Evolutionary conservation across 202 grass and related monocot species (phyloP).

Genomic region (Carex sylvatica): DNA sequence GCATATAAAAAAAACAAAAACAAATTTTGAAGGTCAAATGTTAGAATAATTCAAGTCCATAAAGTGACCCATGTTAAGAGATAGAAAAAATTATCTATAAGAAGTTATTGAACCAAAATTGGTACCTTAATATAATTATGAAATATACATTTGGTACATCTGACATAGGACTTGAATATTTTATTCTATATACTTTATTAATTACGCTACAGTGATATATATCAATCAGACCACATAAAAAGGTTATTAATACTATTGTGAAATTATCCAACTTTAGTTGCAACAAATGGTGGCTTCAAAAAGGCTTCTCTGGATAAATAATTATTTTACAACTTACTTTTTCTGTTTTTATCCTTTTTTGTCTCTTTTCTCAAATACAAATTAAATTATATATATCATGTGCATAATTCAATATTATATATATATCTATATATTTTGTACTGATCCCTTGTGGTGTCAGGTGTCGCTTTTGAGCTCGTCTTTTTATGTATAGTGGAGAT

Average conservation of each 20-base stretch:
- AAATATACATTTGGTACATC: constrained; percentile 13
- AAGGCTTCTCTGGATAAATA: neutral
- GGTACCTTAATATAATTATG: neutral
- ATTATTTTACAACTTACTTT: neutral
- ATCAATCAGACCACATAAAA: neutral
- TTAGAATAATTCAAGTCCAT: constrained; percentile 6
- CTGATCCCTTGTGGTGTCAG: neutral
- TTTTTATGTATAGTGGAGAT: neutral
- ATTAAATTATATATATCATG: neutral
- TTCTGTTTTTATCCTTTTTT: neutral
- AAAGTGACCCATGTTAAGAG: neutral
- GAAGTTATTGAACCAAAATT: neutral
- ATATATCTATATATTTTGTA: neutral
- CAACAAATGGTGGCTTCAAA: neutral
- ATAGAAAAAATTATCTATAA: constrained; percentile 1
- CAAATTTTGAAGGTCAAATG: constrained; percentile 7
- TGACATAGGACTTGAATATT: constrained; percentile 11
- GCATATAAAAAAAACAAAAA: neutral
- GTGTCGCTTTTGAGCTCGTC: neutral
- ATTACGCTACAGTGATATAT: neutral
- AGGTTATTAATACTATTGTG: neutral
- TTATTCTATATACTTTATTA: neutral
- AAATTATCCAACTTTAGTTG: neutral
- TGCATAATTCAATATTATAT: neutral
- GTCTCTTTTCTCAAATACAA: neutral